phyloP scores from a whole-genome alignment of 2,329 filamentous ascomycete genomes.

The Gnomoniopsis smithogilvyi region DNA sequence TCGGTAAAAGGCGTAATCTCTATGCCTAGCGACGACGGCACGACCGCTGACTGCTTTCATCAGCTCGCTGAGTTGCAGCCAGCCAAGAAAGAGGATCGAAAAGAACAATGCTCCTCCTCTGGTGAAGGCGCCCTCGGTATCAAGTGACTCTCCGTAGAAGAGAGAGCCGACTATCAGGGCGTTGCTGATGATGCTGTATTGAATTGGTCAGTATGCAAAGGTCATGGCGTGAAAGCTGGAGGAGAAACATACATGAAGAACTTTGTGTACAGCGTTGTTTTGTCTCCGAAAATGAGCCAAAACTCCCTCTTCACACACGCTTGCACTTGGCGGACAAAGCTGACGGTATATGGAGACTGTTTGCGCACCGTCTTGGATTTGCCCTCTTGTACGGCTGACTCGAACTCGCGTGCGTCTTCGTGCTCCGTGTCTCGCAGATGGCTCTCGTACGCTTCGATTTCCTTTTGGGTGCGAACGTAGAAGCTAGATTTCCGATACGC shows the following conservation, averaged over 20 bases:
- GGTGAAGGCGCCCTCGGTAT: constrained; percentile 62
- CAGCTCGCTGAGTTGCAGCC: constrained; percentile 74
- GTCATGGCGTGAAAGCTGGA: background rate
- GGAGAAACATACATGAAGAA: constrained; percentile 54
- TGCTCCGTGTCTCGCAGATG: constrained; percentile 49
- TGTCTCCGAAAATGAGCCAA: constrained; percentile 75
- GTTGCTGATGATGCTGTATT: constrained; percentile 59
- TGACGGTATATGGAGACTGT: constrained; percentile 74
- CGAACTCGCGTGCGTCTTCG: constrained; percentile 61
- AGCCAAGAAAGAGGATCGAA: constrained; percentile 48
- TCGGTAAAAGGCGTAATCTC: constrained; percentile 49
- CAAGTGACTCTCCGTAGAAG: constrained; percentile 64
- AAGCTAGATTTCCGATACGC: constrained; percentile 62
- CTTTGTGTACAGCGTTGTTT: constrained; percentile 72
- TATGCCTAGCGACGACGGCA: constrained; percentile 50
- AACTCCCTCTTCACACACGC: constrained; percentile 70
- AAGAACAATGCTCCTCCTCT: constrained; percentile 49
- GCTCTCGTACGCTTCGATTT: constrained; percentile 45
- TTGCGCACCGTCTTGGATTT: constrained; percentile 67
- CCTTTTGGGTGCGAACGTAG: constrained; percentile 54
- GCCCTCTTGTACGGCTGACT: constrained; percentile 60
- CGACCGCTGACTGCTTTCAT: constrained; percentile 74
- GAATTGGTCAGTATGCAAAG: background rate
- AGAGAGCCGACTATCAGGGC: constrained; percentile 72
- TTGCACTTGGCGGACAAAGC: constrained; percentile 67